These are phyloP conservation scores for Cladorrhinum samala DNA, from an alignment of 495 filamentous ascomycete species.

Conservation along the genomic window DNA sequence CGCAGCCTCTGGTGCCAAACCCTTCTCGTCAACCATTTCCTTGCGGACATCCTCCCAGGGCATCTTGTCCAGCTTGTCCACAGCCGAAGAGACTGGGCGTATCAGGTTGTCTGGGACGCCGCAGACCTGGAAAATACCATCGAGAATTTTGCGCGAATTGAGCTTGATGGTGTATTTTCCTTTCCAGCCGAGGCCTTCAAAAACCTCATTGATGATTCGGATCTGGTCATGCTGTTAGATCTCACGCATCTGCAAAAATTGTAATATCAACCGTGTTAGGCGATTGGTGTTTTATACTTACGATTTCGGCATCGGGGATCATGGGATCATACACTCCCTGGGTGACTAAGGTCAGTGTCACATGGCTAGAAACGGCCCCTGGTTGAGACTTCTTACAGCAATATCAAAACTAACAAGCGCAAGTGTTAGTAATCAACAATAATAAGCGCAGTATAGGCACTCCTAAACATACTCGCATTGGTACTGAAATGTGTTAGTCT, in stretches of 20 bases:
- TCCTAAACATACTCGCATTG: constrained; percentile 62
- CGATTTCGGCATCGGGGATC: constrained; percentile 91
- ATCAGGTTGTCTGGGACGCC: constrained; percentile 85
- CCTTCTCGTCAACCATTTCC: constrained; percentile 86
- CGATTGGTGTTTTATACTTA: constrained; percentile 27
- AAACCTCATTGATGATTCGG: constrained; percentile 75
- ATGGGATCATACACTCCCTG: constrained; percentile 73
- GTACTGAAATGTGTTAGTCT: constrained; percentile 39
- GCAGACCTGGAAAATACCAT: constrained; percentile 85
- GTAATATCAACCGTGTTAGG: too few relatives aligned
- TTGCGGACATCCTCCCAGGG: constrained; percentile 84
- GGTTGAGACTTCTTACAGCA: constrained; percentile 43
- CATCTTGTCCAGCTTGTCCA: constrained; percentile 93
- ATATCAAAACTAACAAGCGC: constrained; percentile 62
- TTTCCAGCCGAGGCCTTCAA: constrained; percentile 65
- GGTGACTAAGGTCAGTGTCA: background rate
- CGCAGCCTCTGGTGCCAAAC: constrained; percentile 63
- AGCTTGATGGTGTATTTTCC: constrained; percentile 71
- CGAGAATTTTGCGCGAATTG: constrained; percentile 91
- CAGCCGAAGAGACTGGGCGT: constrained; percentile 78
- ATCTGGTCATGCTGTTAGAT: constrained; percentile 7
- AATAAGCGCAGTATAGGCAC: background rate
- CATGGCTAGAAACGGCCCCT: background rate
- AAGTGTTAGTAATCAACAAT: background rate
- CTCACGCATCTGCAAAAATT: too few relatives aligned